Evolutionary conservation across 352 stramenopile species (phyloP).

Genomic region (Lagenidium sp.): DNA sequence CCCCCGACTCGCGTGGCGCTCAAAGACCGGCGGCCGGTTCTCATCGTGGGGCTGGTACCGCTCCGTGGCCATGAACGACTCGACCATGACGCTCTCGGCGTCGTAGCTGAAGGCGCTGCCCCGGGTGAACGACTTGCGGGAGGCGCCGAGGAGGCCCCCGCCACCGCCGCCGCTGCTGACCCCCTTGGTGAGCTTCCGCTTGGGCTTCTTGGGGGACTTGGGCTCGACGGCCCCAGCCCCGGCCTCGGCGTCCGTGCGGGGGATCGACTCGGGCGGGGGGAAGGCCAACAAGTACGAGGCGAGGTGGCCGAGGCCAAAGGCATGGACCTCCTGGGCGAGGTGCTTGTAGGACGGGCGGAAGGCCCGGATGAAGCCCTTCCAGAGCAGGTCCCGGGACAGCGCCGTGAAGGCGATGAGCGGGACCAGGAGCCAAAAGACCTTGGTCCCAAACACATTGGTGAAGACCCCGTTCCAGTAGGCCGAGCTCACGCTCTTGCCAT

Average conservation of each 20-base stretch:
- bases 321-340: slow-evolving; percentile 76
- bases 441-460: slow-evolving; percentile 47
- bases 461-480: slow-evolving; percentile 84
- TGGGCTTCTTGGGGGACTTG: not conserved
- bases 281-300: slow-evolving; percentile 71
- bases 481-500: slow-evolving; percentile 56
- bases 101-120: slow-evolving; percentile 86
- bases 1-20: slow-evolving; percentile 75
- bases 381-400: slow-evolving; percentile 68
- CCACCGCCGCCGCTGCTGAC: not conserved
- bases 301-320: slow-evolving; percentile 45
- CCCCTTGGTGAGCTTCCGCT: slow-evolving; percentile 7
- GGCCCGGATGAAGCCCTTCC: slow-evolving; percentile 78
- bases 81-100: slow-evolving; percentile 83
- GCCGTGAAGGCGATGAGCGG: slow-evolving; percentile 62
- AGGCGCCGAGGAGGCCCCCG: slow-evolving; percentile 5
- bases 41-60: no score
- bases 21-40: slow-evolving; percentile 43
- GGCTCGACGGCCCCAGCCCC: not conserved
- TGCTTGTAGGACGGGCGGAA: slow-evolving; percentile 82
- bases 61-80: slow-evolving; percentile 81
- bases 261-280: slow-evolving; percentile 66
- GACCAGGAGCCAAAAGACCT: slow-evolving; percentile 71
- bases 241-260: slow-evolving; percentile 23
- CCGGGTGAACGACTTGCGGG: slow-evolving; percentile 29